phyloP scores from a whole-genome alignment of 106 monocot genomes.

The Acorus gramineus region DNA sequence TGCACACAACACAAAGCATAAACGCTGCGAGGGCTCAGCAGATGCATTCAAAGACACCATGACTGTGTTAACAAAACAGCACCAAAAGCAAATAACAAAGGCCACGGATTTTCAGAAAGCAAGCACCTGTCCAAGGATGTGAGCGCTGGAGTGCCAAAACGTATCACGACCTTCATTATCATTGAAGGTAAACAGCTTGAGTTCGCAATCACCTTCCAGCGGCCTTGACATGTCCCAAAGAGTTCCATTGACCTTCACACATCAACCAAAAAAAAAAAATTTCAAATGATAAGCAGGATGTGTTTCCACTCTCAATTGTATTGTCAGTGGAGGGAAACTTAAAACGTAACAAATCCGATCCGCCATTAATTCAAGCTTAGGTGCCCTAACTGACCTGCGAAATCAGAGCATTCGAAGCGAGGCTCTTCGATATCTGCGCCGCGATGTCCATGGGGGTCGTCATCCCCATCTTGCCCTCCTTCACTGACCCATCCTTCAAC shows the following conservation, averaged over 20 bases:
- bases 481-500: conserved; percentile 66
- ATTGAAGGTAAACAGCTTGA: conserved; percentile 85
- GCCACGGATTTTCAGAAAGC: not conserved
- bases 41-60: too few relatives aligned
- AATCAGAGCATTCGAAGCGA: conserved; percentile 69
- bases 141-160: conserved; percentile 99
- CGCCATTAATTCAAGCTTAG: too few relatives aligned
- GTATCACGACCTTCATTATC: conserved; percentile 88
- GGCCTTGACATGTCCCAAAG: conserved; percentile 98
- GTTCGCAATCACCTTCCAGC: conserved; percentile 68
- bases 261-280: not conserved
- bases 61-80: too few relatives aligned
- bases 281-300: conserved; percentile 3
- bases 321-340: not conserved
- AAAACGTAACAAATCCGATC: too few relatives aligned
- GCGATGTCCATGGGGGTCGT: conserved; percentile 82
- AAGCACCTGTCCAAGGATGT: conserved; percentile 90
- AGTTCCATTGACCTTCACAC: conserved; percentile 60
- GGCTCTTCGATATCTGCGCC: conserved; percentile 63
- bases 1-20: too few relatives aligned
- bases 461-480: conserved; percentile 82
- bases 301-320: not conserved
- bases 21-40: too few relatives aligned
- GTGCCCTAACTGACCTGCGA: conserved; percentile 41
- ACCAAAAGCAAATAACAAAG: too few relatives aligned